These are phyloP conservation scores for Pythium insidiosum DNA, from an alignment of 352 stramenopile species.

Conservation along the genomic window DNA sequence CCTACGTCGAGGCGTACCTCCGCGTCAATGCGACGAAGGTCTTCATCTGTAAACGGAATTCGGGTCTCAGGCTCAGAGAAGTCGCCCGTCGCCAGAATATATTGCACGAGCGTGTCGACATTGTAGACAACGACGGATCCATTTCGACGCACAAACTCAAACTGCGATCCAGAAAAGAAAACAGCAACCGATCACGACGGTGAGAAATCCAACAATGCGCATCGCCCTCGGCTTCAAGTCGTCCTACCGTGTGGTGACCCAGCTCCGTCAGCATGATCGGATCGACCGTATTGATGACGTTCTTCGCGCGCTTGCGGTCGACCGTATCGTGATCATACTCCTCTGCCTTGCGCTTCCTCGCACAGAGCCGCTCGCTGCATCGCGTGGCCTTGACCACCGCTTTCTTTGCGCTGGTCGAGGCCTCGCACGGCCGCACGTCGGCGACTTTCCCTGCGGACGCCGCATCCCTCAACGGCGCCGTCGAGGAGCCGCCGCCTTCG, in stretches of 20 bases:
- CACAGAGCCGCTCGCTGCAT: conserved; percentile 45
- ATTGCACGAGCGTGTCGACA: conserved; percentile 81
- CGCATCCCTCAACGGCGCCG: neutral
- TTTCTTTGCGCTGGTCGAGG: neutral
- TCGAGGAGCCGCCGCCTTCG: conserved; percentile 36
- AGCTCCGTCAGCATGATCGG: conserved; percentile 85
- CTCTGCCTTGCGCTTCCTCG: conserved; percentile 46
- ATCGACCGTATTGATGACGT: conserved; percentile 69
- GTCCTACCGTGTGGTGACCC: conserved; percentile 63
- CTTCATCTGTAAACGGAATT: conserved; percentile 79
- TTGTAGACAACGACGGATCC: conserved; percentile 82
- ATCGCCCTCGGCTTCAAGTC: no score
- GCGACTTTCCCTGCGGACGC: conserved; percentile 14
- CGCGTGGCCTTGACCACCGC: conserved; percentile 22
- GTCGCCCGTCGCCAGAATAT: conserved; percentile 83
- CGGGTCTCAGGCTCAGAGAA: conserved; percentile 86
- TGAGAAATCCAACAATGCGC: no score
- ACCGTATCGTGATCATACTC: conserved; percentile 10
- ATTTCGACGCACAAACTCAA: conserved; percentile 78
- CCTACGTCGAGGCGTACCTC: conserved; percentile 46
- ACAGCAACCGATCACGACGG: no score
- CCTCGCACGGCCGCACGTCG: conserved; percentile 1
- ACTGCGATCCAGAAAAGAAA: conserved; percentile 28
- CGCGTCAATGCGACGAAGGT: conserved; percentile 64
- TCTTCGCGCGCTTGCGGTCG: conserved; percentile 47